Conservation (phyloP, 1,139 yeast species). For the Candida tropicalis region DNA sequence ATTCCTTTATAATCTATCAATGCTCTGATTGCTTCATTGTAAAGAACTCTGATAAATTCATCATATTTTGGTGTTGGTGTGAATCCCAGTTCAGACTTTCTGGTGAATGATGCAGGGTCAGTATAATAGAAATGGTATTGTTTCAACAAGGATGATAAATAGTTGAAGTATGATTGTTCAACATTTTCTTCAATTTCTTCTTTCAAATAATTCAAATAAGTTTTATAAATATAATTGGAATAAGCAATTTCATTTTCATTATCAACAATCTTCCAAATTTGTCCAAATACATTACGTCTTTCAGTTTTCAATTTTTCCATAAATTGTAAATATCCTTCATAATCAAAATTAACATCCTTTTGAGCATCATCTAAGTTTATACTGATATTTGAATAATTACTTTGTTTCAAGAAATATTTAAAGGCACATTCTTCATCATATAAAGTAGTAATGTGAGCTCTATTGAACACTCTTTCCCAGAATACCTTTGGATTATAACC, state of each 20-base stretch:
- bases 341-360: slow-evolving; percentile 41
- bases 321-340: slow-evolving; percentile 38
- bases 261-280: slow-evolving; percentile 38
- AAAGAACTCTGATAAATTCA: slow-evolving; percentile 25
- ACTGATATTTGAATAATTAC: slow-evolving; percentile 9
- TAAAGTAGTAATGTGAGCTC: slow-evolving; percentile 37
- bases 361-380: slow-evolving; percentile 30
- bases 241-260: slow-evolving; percentile 26
- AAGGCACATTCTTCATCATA: slow-evolving; percentile 32
- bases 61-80: slow-evolving; percentile 21
- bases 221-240: slow-evolving; percentile 28
- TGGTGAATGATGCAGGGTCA: slow-evolving; percentile 12
- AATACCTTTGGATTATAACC: slow-evolving; percentile 25
- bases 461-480: slow-evolving; percentile 41
- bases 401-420: slow-evolving; percentile 23
- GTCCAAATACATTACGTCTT: slow-evolving; percentile 30
- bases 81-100: slow-evolving; percentile 17
- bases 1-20: slow-evolving; percentile 35
- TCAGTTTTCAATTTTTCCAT: slow-evolving; percentile 27
- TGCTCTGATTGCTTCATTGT: slow-evolving; percentile 28
- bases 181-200: slow-evolving; percentile 21
- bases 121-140: slow-evolving; percentile 24
- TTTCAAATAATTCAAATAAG: slow-evolving; percentile 25
- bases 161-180: slow-evolving; percentile 26
- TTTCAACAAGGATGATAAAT: slow-evolving; percentile 24